Base-by-base conservation (phyloP, 176 grass and related monocot genomes). In the Rhynchospora breviuscula region DNA sequence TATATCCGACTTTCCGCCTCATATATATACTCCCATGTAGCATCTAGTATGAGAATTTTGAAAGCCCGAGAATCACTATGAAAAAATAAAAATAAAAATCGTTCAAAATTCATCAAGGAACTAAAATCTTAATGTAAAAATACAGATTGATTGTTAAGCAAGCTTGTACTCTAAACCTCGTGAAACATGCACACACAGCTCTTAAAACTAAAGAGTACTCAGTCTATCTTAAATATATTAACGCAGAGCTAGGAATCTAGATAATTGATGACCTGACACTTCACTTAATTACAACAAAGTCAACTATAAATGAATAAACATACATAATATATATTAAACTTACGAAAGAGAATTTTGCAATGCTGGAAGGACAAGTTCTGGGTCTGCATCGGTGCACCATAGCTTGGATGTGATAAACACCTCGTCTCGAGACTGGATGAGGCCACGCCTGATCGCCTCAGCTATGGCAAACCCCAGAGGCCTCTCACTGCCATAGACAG, bases 341-440 rank as follows among this genome's bases (percentile, higher is more conserved):
- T 75, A 89, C 87, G 23, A 49, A 58, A 97, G 84, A 44, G 87
- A 88, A 22, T 84, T 67, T 18, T 75, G 76, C 40, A 97, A 84
- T 21, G 91, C 86, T 7, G 94, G 68, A 57, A 97, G 43, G 26
- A 97, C 90, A 7, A 84, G 85, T 60, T 18, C 53, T 13, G 88
- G 71, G 69, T 86, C 76, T 45, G 84, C 80, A 21, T 90, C 88
- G 18, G 79, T 70, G 72, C 70, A 84, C 88, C 88, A 90, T 53
- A 90, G 71, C 84, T 90, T 90, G 52, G 88, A 84, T 19, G 88
- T 90, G 71, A 90, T 57, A 62, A 90, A 90, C 51, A 90, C 19
- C 44, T 90, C 80, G 14, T 79, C 52, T 19, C 88, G 84, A 9
- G 80, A 84, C 62, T 66, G 63, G 17, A 86, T 82, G 31, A 49